phyloP scores from a whole-genome alignment of 2,329 filamentous ascomycete genomes.

The Phoma sp. region DNA sequence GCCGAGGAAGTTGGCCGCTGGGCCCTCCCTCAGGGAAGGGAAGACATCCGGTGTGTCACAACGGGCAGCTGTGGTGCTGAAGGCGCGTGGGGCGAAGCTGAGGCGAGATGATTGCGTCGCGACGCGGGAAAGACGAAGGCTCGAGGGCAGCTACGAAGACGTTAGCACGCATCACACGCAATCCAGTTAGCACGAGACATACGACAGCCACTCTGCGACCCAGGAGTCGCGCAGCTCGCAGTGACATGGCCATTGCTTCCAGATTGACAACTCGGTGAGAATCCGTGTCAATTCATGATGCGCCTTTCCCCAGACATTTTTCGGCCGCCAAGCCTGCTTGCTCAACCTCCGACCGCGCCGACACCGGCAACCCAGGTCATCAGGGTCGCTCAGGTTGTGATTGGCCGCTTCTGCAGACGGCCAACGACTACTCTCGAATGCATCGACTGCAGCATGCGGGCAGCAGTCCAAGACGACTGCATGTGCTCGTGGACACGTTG shows the following conservation, averaged over 20 bases:
- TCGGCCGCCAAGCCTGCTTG: conserved; percentile 27
- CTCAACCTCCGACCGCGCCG: conserved; percentile 29
- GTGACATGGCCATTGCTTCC: conserved; percentile 46
- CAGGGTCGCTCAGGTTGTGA: conserved; percentile 30
- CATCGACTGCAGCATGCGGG: conserved; percentile 16
- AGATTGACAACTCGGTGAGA: conserved; percentile 19
- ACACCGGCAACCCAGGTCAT: conserved; percentile 41
- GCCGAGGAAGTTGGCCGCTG: conserved; percentile 72
- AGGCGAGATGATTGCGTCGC: conserved; percentile 32
- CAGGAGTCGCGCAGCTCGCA: conserved; percentile 44
- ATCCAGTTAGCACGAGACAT: conserved; percentile 13
- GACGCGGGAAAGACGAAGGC: conserved; percentile 35
- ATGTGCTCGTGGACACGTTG: conserved; percentile 5
- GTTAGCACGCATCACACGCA: conserved; percentile 22
- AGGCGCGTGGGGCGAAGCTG: conserved; percentile 32
- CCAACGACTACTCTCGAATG: conserved; percentile 33
- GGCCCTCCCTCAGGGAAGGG: conserved; percentile 67
- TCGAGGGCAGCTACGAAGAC: conserved; percentile 30
- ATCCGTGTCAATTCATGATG: conserved; percentile 25
- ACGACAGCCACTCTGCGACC: conserved; percentile 40
- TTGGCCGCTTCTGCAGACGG: conserved; percentile 29
- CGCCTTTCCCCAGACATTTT: conserved; percentile 29
- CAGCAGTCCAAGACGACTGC: conserved; percentile 7
- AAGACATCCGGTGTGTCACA: conserved; percentile 54
- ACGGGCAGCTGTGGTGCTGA: conserved; percentile 32